Conservation (phyloP, 2,329 filamentous ascomycete genomes). For the Ceratocystis variospora region DNA sequence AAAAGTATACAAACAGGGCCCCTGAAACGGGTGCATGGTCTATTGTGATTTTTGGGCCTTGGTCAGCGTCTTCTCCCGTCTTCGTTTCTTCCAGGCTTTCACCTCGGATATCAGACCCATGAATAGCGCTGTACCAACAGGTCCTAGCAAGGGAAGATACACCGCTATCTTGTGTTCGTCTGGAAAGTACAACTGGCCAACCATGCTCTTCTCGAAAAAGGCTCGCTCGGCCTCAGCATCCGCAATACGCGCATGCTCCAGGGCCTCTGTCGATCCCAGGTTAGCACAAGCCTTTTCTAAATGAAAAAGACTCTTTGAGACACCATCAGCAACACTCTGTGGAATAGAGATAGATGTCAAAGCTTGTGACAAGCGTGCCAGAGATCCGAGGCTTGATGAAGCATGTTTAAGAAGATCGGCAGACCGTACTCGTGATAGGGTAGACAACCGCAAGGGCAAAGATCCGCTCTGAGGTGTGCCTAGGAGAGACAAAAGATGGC, state of each 20-base stretch:
- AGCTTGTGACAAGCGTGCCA: conserved; percentile 71
- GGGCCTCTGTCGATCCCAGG: conserved; percentile 50
- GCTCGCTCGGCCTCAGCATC: conserved; percentile 82
- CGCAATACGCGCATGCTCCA: conserved; percentile 70
- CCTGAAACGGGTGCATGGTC: background rate
- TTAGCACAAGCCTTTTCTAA: conserved; percentile 63
- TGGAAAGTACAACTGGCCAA: conserved; percentile 94
- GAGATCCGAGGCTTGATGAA: conserved; percentile 82
- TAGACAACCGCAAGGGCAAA: conserved; percentile 70
- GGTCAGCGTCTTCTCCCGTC: conserved; percentile 30
- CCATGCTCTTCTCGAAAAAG: conserved; percentile 99
- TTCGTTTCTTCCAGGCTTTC: conserved; percentile 43
- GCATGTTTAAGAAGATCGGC: conserved; percentile 77
- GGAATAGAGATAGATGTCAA: conserved; percentile 88
- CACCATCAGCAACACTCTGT: conserved; percentile 68
- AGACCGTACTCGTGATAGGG: conserved; percentile 70
- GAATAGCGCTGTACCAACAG: conserved; percentile 75
- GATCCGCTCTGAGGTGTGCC: conserved; percentile 75
- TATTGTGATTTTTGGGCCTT: conserved; percentile 29
- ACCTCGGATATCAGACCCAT: conserved; percentile 75
- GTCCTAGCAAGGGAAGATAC: conserved; percentile 80
- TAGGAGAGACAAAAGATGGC: conserved; percentile 75
- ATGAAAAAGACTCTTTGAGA: conserved; percentile 64
- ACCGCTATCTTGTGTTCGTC: conserved; percentile 98
- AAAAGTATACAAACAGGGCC: background rate